Evolutionary conservation across 345 rosid species (phyloP).

Genomic region (Atalantia buxifolia): DNA sequence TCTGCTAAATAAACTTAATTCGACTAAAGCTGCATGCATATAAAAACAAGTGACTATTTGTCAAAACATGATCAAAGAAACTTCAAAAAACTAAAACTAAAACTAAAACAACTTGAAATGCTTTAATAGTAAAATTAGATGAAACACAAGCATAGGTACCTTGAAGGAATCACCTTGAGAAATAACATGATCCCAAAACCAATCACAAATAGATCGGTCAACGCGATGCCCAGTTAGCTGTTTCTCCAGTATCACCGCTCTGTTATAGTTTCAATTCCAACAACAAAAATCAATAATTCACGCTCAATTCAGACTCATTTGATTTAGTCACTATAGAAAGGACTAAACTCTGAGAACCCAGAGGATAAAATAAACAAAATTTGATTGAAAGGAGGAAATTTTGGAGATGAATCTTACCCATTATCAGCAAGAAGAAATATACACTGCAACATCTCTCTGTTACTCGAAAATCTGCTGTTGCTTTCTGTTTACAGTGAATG

Average conservation of each 20-base stretch:
- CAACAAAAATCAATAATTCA: neutral
- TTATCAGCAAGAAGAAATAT: conserved; percentile 92
- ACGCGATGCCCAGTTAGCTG: conserved; percentile 95
- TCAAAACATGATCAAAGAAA: neutral
- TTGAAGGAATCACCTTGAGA: conserved; percentile 71
- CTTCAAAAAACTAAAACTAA: neutral
- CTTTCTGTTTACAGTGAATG: neutral
- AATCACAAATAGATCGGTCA: conserved; percentile 86
- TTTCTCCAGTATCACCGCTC: conserved; percentile 96
- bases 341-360: neutral
- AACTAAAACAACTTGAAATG: neutral
- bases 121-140: neutral
- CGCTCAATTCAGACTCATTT: neutral
- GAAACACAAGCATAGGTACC: conserved; percentile 36
- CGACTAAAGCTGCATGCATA: neutral
- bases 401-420: conserved; percentile 42
- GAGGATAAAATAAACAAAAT: neutral
- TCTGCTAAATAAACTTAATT: neutral
- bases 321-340: neutral
- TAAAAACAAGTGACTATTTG: neutral
- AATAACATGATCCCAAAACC: conserved; percentile 89
- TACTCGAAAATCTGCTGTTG: neutral
- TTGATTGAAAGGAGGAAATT: neutral
- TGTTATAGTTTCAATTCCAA: conserved; percentile 25
- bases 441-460: conserved; percentile 83